A percentile compares a stretch with the other conserved stretches of the same genome.
phyloP scores from a whole-genome alignment of 805 yeast genomes.

The Saturnispora quitensis region DNA sequence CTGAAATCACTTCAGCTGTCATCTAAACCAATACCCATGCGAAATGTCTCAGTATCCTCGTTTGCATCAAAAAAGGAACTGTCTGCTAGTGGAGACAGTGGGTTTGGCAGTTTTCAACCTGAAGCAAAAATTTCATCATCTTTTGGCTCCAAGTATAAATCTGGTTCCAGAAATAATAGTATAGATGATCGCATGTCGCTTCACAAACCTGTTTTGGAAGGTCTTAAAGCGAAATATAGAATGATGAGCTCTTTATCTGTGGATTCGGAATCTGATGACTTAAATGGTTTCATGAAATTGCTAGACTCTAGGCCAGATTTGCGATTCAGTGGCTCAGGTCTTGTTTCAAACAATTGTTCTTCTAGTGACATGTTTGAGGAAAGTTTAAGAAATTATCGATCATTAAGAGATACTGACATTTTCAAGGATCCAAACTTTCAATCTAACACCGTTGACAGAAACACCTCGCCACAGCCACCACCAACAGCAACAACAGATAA shows the following conservation, averaged over 20 bases:
- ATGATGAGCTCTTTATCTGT: constrained; percentile 19
- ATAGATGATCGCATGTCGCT: constrained; percentile 15
- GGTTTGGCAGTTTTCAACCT: constrained; percentile 1
- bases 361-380: constrained; percentile 22
- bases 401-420: constrained; percentile 12
- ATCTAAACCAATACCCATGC: constrained; percentile 29
- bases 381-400: constrained; percentile 22
- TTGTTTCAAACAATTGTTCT: constrained; percentile 14
- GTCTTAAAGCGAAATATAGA: constrained; percentile 18
- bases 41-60: constrained; percentile 37
- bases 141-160: constrained; percentile 47
- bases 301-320: constrained; percentile 30
- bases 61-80: constrained; percentile 1
- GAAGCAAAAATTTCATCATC: constrained; percentile 51
- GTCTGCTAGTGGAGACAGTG: constrained; percentile 5
- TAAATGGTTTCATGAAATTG: constrained; percentile 28
- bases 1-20: constrained; percentile 13
- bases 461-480: constrained; percentile 3
- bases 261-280: constrained; percentile 25
- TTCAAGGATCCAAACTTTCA: constrained; percentile 4
- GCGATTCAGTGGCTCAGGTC: constrained; percentile 18
- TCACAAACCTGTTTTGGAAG: constrained; percentile 20
- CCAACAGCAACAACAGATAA: constrained; percentile 7
- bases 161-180: constrained; percentile 23
- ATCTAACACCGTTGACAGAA: neutral